Evolutionary conservation across 2,329 filamentous ascomycete species (phyloP), one percentile per base, ranked within the genome.

Genomic region (Nemania diffusa): DNA sequence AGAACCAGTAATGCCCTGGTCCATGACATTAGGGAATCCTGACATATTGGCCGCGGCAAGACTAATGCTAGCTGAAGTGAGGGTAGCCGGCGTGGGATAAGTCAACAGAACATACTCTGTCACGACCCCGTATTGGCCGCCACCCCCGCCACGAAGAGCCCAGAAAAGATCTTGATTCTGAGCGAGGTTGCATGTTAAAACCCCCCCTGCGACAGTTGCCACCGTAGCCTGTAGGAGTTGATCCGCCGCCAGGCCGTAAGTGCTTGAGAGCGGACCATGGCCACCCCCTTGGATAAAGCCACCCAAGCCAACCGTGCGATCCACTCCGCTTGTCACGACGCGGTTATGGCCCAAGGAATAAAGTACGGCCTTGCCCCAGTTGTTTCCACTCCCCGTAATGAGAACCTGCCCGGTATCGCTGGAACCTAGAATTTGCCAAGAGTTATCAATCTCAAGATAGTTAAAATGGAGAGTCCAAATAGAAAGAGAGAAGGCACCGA

Each of bases 161-260:
- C 84, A 88, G 75, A 84, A 87, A 2, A 88, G 77, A 60, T 87
- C 85, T 0, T 76, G 60, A 60, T 87, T 81, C 22, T 82, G 63
- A 0, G 76, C 73, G 1, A 73, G 77, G 13, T 78, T 80, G 0
- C 84, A 84, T 4, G 73, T 79, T 0, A 85, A 62, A 9, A 68
- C 64, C 3, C n/a, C 42, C 0, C 72, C 72, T 8, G 70, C 62
- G 1, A 44, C 40, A 1, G 71, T 71, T 4, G 70, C 68, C 13
- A 73, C 66, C 22, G 71, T 69, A 3, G 63, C 70, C 20, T 68
- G 69, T 3, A 73, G 62, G 2, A 80, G 77, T 52, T 85, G 80
- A 69, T 85, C 84, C 0, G 83, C 83, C 2, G 72, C 83, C 1
- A 86, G 73, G 0, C 84, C 84, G 44, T 81, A 81, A 1, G 73